phyloP scores from a whole-genome alignment of 495 filamentous ascomycete species.

The Penicillium cinerascens region DNA sequence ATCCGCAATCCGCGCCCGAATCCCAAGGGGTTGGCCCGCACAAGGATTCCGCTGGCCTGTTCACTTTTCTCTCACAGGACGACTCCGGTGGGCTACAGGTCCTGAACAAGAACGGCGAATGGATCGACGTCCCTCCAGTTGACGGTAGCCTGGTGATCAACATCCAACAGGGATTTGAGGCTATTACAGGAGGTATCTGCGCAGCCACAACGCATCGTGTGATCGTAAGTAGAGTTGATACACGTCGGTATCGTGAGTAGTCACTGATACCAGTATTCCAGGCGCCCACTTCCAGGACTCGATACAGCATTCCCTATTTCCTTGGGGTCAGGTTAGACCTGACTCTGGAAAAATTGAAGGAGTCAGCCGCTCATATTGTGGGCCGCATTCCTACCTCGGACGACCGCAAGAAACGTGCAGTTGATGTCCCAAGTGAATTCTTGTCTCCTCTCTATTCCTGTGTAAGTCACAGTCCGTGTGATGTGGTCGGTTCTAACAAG shows the following conservation, averaged over 20 bases:
- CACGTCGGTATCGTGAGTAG: neutral
- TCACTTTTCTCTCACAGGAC: slow-evolving; percentile 55
- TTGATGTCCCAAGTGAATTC: slow-evolving; percentile 45
- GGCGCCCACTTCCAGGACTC: slow-evolving; percentile 44
- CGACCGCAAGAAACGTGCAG: slow-evolving; percentile 34
- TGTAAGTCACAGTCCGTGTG: slow-evolving; percentile 21
- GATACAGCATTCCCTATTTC: slow-evolving; percentile 88
- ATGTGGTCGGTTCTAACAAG: neutral
- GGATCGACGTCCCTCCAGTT: slow-evolving; percentile 48
- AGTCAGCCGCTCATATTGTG: slow-evolving; percentile 39
- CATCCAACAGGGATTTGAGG: slow-evolving; percentile 83
- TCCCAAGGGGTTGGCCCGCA: slow-evolving; percentile 79
- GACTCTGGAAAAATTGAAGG: slow-evolving; percentile 54
- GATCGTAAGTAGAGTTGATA: slow-evolving; percentile 22
- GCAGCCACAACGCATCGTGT: slow-evolving; percentile 84
- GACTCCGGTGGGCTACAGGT: slow-evolving; percentile 48
- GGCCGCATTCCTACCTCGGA: slow-evolving; percentile 32
- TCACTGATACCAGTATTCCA: neutral
- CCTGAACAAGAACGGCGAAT: slow-evolving; percentile 45
- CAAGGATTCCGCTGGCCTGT: slow-evolving; percentile 75
- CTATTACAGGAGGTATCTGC: slow-evolving; percentile 83
- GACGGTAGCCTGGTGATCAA: slow-evolving; percentile 53
- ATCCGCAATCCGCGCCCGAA: slow-evolving; percentile 67
- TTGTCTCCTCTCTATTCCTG: slow-evolving; percentile 40
- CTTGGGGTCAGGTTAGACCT: slow-evolving; percentile 81